These are phyloP conservation scores for Fomitopsis palustris DNA, from an alignment of 1,284 basidiomycete species.

Conservation along the genomic window DNA sequence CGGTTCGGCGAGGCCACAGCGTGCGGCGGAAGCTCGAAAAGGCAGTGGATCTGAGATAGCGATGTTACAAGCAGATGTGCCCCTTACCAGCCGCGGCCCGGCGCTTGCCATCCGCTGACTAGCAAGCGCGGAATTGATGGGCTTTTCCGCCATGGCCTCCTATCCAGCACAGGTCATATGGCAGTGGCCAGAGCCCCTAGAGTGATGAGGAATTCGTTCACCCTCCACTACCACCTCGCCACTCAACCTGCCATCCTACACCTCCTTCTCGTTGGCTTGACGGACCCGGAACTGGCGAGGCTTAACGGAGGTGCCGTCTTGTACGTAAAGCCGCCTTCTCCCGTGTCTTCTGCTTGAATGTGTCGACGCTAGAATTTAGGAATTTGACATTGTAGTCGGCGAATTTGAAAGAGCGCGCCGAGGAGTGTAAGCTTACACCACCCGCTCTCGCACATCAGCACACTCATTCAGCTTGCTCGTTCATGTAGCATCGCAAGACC, in stretches of 20 bases:
- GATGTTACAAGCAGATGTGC: neutral
- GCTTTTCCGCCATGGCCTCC: neutral
- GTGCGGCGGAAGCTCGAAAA: neutral
- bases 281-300: neutral
- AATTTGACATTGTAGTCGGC: neutral
- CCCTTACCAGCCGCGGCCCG: neutral
- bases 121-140: neutral
- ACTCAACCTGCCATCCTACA: neutral
- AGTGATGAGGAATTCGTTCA: neutral
- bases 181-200: neutral
- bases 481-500: no score
- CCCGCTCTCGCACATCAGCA: neutral
- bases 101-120: neutral
- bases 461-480: no score
- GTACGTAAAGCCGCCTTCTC: neutral
- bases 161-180: neutral
- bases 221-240: neutral
- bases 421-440: neutral
- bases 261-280: neutral
- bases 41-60: neutral
- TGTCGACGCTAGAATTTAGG: neutral
- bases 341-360: neutral
- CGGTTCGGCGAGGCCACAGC: neutral
- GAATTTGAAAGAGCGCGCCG: neutral
- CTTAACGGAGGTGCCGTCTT: neutral